Percentiles rank a stretch among this genome's conserved stretches.
Evolutionary conservation across 306 rosid species (phyloP).

Genomic region (Vigna mungo): DNA sequence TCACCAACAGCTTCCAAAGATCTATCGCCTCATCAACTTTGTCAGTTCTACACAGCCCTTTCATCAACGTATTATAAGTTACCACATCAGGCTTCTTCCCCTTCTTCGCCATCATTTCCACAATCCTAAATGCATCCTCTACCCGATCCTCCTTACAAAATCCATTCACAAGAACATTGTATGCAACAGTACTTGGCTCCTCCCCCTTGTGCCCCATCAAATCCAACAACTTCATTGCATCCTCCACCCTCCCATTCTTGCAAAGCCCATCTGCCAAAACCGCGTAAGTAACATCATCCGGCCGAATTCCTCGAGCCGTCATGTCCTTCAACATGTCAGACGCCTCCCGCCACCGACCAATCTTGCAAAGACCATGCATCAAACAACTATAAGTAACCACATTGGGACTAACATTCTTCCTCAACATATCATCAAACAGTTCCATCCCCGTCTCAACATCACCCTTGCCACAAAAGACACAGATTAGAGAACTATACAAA

Average conservation of each 20-base stretch:
- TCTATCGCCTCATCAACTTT: conserved; percentile 69
- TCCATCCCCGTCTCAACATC: conserved; percentile 57
- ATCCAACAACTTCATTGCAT: conserved; percentile 61
- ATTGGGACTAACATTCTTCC: conserved; percentile 65
- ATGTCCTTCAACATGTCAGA: conserved; percentile 63
- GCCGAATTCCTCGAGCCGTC: conserved; percentile 57
- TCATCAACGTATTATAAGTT: conserved; percentile 72
- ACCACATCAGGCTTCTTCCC: conserved; percentile 75
- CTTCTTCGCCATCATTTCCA: conserved; percentile 67
- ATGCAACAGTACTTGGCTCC: conserved; percentile 69
- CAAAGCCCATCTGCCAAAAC: conserved; percentile 76
- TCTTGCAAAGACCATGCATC: conserved; percentile 67
- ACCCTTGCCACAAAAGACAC: conserved; percentile 64
- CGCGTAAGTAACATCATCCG: conserved; percentile 70
- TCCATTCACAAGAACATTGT: conserved; percentile 75
- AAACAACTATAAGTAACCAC: conserved; percentile 68
- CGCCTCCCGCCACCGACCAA: conserved; percentile 71
- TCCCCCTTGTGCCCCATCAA: conserved; percentile 68
- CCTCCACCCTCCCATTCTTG: conserved; percentile 63
- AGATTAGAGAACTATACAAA: conserved; percentile 60
- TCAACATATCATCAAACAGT: conserved; percentile 70
- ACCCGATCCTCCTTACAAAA: conserved; percentile 74
- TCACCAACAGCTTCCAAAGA: conserved; percentile 59
- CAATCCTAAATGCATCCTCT: conserved; percentile 59
- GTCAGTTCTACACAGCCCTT: conserved; percentile 62